Percentiles rank a stretch among this genome's conserved stretches.
These are phyloP conservation scores for Ceriops zippeliana DNA, from an alignment of 345 rosid genomes.

Conservation along the genomic window DNA sequence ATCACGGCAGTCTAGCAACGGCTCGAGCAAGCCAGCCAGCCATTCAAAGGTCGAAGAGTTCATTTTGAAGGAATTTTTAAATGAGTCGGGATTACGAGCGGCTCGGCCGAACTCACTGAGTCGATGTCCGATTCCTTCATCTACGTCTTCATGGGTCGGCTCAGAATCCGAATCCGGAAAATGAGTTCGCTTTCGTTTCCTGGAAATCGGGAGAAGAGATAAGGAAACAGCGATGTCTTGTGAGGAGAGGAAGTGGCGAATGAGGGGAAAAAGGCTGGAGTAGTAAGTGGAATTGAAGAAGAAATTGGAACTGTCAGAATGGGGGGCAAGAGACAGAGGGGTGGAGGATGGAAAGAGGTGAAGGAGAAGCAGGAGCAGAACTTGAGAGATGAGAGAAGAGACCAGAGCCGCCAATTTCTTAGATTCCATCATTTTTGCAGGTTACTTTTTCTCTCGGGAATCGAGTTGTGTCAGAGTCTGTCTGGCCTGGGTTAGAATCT, in stretches of 20 bases:
- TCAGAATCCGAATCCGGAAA: conserved; percentile 34
- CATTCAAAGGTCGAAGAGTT: conserved; percentile 54
- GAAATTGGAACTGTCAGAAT: conserved; percentile 7
- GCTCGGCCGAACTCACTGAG: conserved; percentile 12
- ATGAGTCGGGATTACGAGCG: conserved; percentile 39
- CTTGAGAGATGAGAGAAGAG: conserved; percentile 43
- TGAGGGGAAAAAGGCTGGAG: conserved; percentile 31
- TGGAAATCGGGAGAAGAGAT: conserved; percentile 33
- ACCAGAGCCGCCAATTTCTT: conserved; percentile 50
- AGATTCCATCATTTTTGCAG: conserved; percentile 44
- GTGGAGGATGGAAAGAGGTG: conserved; percentile 26
- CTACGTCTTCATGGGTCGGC: conserved; percentile 15
- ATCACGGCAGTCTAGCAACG: conserved; percentile 67
- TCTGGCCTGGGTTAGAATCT: conserved; percentile 14
- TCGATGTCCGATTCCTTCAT: conserved; percentile 8
- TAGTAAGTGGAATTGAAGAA: conserved; percentile 14
- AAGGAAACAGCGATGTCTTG: conserved; percentile 45
- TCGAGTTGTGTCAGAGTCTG: conserved; percentile 29
- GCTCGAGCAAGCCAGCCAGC: conserved; percentile 68
- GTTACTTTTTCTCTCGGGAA: conserved; percentile 28
- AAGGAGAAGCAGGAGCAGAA: conserved; percentile 35
- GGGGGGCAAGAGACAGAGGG: conserved; percentile 4
- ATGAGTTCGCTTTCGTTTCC: conserved; percentile 52
- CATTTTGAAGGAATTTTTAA: conserved; percentile 46
- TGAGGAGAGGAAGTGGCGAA: conserved; percentile 36